These are phyloP conservation scores for Funneliformis geosporum DNA, from an alignment of 192 early-diverging fungal genomes.

Conservation along the genomic window DNA sequence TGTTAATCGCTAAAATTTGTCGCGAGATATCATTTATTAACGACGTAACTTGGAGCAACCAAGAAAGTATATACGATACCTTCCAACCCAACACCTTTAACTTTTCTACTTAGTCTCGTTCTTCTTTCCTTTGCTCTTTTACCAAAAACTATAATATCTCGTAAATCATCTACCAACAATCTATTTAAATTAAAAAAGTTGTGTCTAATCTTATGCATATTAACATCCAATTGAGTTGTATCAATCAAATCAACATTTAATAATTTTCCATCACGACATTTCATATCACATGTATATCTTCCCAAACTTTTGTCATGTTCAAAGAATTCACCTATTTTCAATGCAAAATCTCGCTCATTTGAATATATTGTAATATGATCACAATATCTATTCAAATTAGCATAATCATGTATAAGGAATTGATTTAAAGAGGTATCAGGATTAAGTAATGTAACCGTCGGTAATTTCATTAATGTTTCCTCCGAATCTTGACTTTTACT, in stretches of 20 bases:
- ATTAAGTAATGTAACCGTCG: constrained; percentile 42
- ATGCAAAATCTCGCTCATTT: constrained; percentile 40
- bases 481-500: background rate
- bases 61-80: constrained; percentile 45
- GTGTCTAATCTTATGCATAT: constrained; percentile 46
- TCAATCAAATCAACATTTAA: constrained; percentile 47
- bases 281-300: constrained; percentile 35
- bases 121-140: constrained; percentile 40
- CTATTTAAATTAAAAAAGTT: constrained; percentile 47
- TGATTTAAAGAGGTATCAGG: constrained; percentile 38
- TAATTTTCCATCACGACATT: constrained; percentile 31
- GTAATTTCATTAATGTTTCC: constrained; percentile 30
- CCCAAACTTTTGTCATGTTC: constrained; percentile 33
- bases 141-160: constrained; percentile 42
- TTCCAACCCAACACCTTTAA: constrained; percentile 31
- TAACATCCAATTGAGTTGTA: constrained; percentile 45
- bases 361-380: constrained; percentile 43
- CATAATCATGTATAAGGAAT: constrained; percentile 41
- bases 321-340: constrained; percentile 34
- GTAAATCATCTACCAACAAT: constrained; percentile 45
- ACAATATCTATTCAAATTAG: constrained; percentile 40
- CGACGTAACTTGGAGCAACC: constrained; percentile 47
- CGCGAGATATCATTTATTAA: constrained; percentile 38
- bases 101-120: constrained; percentile 36
- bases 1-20: background rate